A percentile compares a stretch with the other conserved stretches of the same genome.
Conservation (phyloP, 176 grass and related monocot species). For the Cenchrus purpureus region DNA sequence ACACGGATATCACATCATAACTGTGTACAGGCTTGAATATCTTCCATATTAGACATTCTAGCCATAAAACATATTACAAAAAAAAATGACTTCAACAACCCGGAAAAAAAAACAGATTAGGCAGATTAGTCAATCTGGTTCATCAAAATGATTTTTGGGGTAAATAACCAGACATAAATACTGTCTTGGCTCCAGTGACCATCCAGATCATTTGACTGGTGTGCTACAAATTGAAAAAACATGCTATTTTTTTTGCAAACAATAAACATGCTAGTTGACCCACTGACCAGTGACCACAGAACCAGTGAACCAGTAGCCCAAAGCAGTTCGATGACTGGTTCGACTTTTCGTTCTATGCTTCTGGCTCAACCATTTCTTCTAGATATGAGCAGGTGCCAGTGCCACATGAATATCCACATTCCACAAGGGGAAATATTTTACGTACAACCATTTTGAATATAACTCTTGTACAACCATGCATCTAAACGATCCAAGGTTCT, state of each 20-base stretch:
- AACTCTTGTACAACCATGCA: not conserved
- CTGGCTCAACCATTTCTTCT: constrained; percentile 16
- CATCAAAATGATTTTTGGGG: not conserved
- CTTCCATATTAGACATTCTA: not conserved
- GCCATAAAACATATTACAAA: too few relatives aligned
- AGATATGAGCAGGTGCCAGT: constrained; percentile 10
- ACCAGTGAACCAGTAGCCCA: not conserved
- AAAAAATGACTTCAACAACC: not conserved
- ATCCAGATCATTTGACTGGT: too few relatives aligned
- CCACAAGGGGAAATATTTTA: not conserved
- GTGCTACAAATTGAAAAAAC: not conserved
- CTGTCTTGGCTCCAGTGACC: not conserved
- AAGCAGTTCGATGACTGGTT: not conserved
- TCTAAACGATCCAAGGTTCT: not conserved
- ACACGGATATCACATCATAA: not conserved
- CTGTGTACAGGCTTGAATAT: not conserved
- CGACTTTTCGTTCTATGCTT: not conserved
- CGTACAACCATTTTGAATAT: not conserved
- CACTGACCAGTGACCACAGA: not conserved
- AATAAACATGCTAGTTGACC: not conserved
- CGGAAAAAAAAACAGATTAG: not conserved
- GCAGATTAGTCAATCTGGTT: not conserved
- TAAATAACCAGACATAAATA: not conserved
- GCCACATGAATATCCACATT: constrained; percentile 22
- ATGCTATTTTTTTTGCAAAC: not conserved